Percentiles rank a stretch among this genome's conserved stretches.
phyloP scores from a whole-genome alignment of 345 rosid genomes.

The Nasturtium officinale region DNA sequence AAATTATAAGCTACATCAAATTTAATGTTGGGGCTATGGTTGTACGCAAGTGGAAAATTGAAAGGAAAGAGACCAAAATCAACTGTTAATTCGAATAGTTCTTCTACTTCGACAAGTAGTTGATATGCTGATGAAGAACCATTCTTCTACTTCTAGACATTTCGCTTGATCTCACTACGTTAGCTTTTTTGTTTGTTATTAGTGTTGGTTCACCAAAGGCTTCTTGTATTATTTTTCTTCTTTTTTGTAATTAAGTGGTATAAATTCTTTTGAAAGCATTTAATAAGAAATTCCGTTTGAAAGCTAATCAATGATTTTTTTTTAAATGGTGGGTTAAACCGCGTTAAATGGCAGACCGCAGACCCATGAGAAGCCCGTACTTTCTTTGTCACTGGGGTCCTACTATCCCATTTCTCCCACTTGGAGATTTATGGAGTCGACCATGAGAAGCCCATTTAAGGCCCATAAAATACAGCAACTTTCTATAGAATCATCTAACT shows the following conservation, averaged over 20 bases:
- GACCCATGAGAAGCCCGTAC: background rate
- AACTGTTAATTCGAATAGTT: background rate
- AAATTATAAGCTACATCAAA: background rate
- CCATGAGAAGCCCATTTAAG: background rate
- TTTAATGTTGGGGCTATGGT: background rate
- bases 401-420: background rate
- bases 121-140: background rate
- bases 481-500: background rate
- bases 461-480: background rate
- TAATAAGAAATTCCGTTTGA: no score
- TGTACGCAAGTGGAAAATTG: background rate
- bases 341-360: background rate
- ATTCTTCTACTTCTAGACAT: no score
- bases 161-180: background rate
- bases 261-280: no score
- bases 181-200: no score
- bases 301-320: background rate
- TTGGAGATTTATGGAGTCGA: background rate
- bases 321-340: background rate
- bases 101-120: background rate
- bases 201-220: background rate
- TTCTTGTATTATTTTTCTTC: background rate
- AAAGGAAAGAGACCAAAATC: background rate
- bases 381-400: background rate
- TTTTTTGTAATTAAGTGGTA: background rate